These are phyloP conservation scores for Eucalyptus curtisii DNA, from an alignment of 345 rosid species.

Conservation along the genomic window DNA sequence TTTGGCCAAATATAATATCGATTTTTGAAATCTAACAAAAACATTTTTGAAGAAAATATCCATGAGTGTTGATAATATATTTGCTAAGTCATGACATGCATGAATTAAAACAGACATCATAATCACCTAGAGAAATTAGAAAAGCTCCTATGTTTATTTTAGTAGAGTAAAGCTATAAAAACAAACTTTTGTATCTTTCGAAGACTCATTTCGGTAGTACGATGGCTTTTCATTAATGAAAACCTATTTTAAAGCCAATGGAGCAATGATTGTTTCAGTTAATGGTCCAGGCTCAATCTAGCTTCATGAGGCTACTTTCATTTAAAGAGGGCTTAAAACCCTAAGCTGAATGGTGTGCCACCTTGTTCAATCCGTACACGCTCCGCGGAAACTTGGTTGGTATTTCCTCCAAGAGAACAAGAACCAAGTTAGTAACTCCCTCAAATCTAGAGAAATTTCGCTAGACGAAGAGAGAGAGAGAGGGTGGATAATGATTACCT, in stretches of 20 bases:
- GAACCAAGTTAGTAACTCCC: neutral
- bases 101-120: neutral
- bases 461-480: neutral
- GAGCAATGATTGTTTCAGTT: neutral
- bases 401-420: neutral
- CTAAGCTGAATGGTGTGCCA: neutral
- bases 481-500: neutral
- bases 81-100: neutral
- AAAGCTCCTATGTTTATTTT: neutral
- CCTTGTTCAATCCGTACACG: neutral
- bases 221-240: neutral
- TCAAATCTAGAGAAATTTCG: neutral
- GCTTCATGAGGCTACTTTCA: neutral
- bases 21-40: neutral
- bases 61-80: neutral
- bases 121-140: neutral
- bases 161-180: neutral
- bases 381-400: neutral
- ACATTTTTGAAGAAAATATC: neutral
- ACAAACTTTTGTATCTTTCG: neutral
- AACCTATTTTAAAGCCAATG: neutral
- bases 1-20: neutral
- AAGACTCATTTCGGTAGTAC: neutral
- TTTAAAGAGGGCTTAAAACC: neutral
- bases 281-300: rapidly evolving